Evolutionary conservation across 2,329 filamentous ascomycete genomes (phyloP).

Genomic region (Colletotrichum melonis): DNA sequence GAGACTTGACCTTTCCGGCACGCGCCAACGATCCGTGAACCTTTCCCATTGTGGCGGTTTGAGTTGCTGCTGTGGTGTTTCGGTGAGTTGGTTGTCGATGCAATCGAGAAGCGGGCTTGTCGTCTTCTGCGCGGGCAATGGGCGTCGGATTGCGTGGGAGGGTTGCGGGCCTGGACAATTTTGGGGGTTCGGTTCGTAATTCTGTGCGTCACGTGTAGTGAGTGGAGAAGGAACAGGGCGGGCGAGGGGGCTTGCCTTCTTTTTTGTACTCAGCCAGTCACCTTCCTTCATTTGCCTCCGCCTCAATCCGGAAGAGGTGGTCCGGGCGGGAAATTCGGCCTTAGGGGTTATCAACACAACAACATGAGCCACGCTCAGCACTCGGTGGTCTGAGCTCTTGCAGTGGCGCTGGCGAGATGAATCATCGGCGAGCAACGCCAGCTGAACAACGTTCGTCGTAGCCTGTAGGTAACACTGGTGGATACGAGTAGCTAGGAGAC

Average conservation of each 20-base stretch:
- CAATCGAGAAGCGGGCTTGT: conserved; percentile 14
- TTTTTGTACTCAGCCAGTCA: not conserved
- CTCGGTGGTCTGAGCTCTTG: not conserved
- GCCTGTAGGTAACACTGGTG: not conserved
- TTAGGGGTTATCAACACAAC: not conserved
- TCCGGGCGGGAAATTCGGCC: conserved; percentile 12
- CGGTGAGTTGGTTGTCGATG: conserved; percentile 35
- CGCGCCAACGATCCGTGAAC: conserved; percentile 92
- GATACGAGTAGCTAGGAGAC: too few relatives aligned
- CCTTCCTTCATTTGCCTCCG: not conserved
- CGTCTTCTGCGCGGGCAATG: conserved; percentile 24
- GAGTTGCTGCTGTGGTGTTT: conserved; percentile 35
- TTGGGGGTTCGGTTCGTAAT: conserved; percentile 19
- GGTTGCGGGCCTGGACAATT: conserved; percentile 13
- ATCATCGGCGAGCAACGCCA: conserved; percentile 15
- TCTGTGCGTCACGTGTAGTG: conserved; percentile 35
- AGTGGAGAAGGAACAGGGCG: conserved; percentile 26
- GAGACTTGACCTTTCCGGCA: conserved; percentile 98
- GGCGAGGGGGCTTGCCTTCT: conserved; percentile 12
- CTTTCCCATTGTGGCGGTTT: conserved; percentile 48
- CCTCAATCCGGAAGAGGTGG: conserved; percentile 2
- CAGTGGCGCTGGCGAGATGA: conserved; percentile 7
- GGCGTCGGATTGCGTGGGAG: conserved; percentile 22
- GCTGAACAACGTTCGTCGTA: not conserved
- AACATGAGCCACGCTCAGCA: not conserved